Evolutionary conservation across 140 eudicot species (phyloP).

Genomic region (Stevia rebaudiana): DNA sequence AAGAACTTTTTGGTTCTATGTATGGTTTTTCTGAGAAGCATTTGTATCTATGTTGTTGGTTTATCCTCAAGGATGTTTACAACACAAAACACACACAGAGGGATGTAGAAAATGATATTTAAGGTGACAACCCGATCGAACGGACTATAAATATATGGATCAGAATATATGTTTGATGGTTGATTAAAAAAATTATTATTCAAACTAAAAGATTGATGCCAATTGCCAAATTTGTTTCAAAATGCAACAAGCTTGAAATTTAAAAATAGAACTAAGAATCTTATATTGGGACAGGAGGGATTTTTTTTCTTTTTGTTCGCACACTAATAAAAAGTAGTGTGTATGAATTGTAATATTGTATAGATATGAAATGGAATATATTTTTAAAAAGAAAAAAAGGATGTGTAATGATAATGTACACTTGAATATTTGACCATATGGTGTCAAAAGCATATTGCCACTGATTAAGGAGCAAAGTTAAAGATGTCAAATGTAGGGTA

Average conservation of each 20-base stretch:
- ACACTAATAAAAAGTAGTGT: constrained; percentile 22
- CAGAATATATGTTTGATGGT: not conserved
- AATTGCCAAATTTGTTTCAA: constrained; percentile 16
- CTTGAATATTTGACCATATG: constrained; percentile 21
- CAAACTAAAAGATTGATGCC: constrained; percentile 15
- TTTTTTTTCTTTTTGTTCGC: constrained; percentile 20
- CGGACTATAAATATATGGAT: no score
- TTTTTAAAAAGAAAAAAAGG: constrained; percentile 20
- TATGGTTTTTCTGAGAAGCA: constrained; percentile 52
- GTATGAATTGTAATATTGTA: constrained; percentile 4
- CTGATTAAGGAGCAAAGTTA: constrained; percentile 39
- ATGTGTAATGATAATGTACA: constrained; percentile 28
- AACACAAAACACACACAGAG: constrained; percentile 1
- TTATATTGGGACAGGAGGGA: constrained; percentile 4
- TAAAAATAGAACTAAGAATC: constrained; percentile 24
- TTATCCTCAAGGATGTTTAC: constrained; percentile 4
- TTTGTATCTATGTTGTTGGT: constrained; percentile 21
- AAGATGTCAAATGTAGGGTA: constrained; percentile 33
- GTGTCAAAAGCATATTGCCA: constrained; percentile 36
- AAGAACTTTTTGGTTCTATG: constrained; percentile 48
- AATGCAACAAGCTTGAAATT: constrained; percentile 22
- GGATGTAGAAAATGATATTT: constrained; percentile 12
- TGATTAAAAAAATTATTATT: not conserved
- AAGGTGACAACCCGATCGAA: constrained; percentile 15
- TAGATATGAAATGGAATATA: constrained; percentile 29